Conservation (phyloP, 176 grass and related monocot species). For the Olyra latifolia region DNA sequence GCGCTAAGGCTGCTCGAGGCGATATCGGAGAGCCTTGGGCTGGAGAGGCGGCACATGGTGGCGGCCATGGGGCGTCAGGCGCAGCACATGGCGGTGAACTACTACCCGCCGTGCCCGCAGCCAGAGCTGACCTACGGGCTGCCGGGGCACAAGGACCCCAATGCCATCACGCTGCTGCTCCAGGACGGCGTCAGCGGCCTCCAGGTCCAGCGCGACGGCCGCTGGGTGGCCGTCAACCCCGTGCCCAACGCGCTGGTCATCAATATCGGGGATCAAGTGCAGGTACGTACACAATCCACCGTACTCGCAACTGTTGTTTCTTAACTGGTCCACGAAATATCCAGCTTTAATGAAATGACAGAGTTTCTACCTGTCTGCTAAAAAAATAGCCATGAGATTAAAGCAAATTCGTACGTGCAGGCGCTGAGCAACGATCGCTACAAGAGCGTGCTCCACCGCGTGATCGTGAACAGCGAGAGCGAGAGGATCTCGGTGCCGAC, state of each 20-base stretch:
- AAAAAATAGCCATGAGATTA: neutral
- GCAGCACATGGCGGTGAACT: conserved; percentile 96
- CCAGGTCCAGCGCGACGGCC: conserved; percentile 57
- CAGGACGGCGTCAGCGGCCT: conserved; percentile 85
- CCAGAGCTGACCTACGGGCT: conserved; percentile 91
- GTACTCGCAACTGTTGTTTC: neutral
- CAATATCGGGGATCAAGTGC: conserved; percentile 89
- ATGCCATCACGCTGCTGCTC: conserved; percentile 83
- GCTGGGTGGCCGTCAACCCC: conserved; percentile 75
- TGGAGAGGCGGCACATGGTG: conserved; percentile 75
- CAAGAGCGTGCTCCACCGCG: conserved; percentile 82
- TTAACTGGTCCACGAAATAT: neutral
- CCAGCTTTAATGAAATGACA: too few relatives aligned
- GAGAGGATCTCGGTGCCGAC: conserved; percentile 89
- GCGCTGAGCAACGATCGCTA: conserved; percentile 76
- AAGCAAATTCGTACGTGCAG: conserved; percentile 13
- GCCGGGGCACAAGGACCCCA: conserved; percentile 87
- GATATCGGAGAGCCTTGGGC: conserved; percentile 74
- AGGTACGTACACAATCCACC: conserved; percentile 31
- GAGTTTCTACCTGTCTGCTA: too few relatives aligned
- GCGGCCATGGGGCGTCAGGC: conserved; percentile 74
- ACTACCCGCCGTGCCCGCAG: conserved; percentile 88
- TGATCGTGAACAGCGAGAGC: conserved; percentile 71
- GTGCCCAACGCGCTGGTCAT: conserved; percentile 66
- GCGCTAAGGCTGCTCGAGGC: conserved; percentile 62